Conservation (phyloP, 2,329 filamentous ascomycete genomes). For the Botrytis galanthina region DNA sequence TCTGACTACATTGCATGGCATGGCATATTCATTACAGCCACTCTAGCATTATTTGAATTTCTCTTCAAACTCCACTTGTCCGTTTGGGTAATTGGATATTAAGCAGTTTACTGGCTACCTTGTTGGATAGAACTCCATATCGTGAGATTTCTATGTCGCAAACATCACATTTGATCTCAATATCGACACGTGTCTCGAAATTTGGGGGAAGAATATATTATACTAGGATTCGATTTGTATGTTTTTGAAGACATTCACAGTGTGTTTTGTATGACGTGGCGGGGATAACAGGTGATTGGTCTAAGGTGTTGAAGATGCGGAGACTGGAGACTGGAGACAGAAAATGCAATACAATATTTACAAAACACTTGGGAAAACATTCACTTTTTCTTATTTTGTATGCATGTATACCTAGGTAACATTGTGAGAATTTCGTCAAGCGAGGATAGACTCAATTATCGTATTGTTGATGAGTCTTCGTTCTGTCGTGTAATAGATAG, state of each 20-base stretch:
- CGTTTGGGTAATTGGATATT: not conserved
- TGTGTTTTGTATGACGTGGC: slow-evolving; percentile 12
- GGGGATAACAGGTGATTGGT: not conserved
- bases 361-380: not conserved
- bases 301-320: not conserved
- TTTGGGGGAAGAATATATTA: not conserved
- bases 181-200: slow-evolving; percentile 8
- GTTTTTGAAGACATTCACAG: not conserved
- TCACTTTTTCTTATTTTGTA: too few species aligned
- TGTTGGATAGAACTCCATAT: not conserved
- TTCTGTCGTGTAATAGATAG: not conserved
- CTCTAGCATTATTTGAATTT: not conserved
- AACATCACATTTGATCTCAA: not conserved
- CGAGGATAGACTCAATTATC: not conserved
- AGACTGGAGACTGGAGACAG: not conserved
- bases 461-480: not conserved
- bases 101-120: not conserved
- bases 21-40: not conserved
- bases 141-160: not conserved
- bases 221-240: not conserved
- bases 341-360: not conserved
- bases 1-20: not conserved
- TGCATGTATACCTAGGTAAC: not conserved
- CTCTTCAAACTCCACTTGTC: not conserved
- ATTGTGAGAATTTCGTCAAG: not conserved